Conservation (phyloP, 2,329 filamentous ascomycete species). For the Hypoxylon rubiginosum region DNA sequence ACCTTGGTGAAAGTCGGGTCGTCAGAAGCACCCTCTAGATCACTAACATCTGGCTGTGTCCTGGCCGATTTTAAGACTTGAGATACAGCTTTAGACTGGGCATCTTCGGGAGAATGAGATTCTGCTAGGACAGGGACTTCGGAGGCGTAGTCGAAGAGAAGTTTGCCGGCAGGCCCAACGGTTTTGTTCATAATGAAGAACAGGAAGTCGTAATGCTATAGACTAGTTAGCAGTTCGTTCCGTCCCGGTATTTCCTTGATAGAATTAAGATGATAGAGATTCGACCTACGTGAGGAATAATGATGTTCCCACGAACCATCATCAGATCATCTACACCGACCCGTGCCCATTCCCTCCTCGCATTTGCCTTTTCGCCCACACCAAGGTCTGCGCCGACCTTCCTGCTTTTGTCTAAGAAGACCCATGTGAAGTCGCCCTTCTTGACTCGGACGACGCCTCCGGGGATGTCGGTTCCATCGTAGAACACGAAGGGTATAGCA, state of each 20-base stretch:
- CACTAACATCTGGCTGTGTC: slow-evolving; percentile 62
- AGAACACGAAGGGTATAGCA: slow-evolving; percentile 94
- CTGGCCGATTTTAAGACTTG: slow-evolving; percentile 56
- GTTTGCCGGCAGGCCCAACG: slow-evolving; percentile 76
- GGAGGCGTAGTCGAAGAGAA: slow-evolving; percentile 81
- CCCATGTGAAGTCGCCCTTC: slow-evolving; percentile 93
- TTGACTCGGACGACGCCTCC: slow-evolving; percentile 87
- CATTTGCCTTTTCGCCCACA: slow-evolving; percentile 77
- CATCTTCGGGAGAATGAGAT: slow-evolving; percentile 32
- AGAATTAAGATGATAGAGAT: slow-evolving; percentile 16
- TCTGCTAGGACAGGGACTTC: slow-evolving; percentile 57
- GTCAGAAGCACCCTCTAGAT: slow-evolving; percentile 80
- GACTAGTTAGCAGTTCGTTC: slow-evolving; percentile 38
- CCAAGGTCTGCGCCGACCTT: slow-evolving; percentile 89
- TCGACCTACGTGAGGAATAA: slow-evolving; percentile 90
- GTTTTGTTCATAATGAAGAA: slow-evolving; percentile 95
- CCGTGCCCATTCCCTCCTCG: slow-evolving; percentile 86
- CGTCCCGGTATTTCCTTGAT: slow-evolving; percentile 12
- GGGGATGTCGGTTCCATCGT: slow-evolving; percentile 91
- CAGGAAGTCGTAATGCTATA: slow-evolving; percentile 95
- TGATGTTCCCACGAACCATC: slow-evolving; percentile 89
- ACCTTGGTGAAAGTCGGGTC: slow-evolving; percentile 91
- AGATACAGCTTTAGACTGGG: slow-evolving; percentile 54
- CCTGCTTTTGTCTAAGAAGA: slow-evolving; percentile 90
- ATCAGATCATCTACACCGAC: slow-evolving; percentile 96